Evolutionary conservation across 208 protist species (phyloP).

Genomic region (Leishmania martiniquensis): DNA sequence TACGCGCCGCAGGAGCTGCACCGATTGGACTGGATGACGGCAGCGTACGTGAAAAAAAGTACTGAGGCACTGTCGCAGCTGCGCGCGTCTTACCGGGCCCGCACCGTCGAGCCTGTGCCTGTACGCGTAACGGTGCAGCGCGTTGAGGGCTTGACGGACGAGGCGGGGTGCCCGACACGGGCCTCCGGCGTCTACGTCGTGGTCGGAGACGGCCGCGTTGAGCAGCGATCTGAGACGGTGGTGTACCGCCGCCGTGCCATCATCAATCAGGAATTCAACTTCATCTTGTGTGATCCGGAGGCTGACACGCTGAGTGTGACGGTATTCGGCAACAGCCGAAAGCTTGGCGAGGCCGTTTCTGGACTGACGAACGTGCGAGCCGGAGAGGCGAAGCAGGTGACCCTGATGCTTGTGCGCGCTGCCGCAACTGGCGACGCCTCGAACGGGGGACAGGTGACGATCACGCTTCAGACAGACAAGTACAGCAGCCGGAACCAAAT

Average conservation of each 20-base stretch:
- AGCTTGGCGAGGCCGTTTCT: slow-evolving; percentile 64
- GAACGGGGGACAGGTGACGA: slow-evolving; percentile 47
- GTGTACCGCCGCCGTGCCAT: slow-evolving; percentile 53
- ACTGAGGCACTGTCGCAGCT: slow-evolving; percentile 20
- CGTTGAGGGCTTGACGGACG: slow-evolving; percentile 52
- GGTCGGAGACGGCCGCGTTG: slow-evolving; percentile 35
- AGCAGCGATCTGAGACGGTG: slow-evolving; percentile 31
- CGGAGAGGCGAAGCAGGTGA: slow-evolving; percentile 52
- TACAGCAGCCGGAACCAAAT: slow-evolving; percentile 51
- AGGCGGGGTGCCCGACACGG: slow-evolving; percentile 42
- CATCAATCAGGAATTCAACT: slow-evolving; percentile 60
- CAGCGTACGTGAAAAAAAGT: slow-evolving; percentile 22
- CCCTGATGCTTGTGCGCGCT: slow-evolving; percentile 64
- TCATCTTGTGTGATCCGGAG: slow-evolving; percentile 44
- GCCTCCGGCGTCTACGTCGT: slow-evolving; percentile 56
- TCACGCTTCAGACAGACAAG: slow-evolving; percentile 50
- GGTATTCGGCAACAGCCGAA: slow-evolving; percentile 54
- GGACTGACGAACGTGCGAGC: slow-evolving; percentile 62
- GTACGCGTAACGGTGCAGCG: slow-evolving; percentile 57
- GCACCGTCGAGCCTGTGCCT: slow-evolving; percentile 27
- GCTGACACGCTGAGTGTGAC: slow-evolving; percentile 42
- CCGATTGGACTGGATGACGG: slow-evolving; percentile 73
- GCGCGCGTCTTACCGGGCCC: slow-evolving; percentile 15
- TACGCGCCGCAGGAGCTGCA: slow-evolving; percentile 79
- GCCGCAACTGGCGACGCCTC: slow-evolving; percentile 72